phyloP scores from a whole-genome alignment of 164 flowering plant genomes.

The Akebia trifoliata region DNA sequence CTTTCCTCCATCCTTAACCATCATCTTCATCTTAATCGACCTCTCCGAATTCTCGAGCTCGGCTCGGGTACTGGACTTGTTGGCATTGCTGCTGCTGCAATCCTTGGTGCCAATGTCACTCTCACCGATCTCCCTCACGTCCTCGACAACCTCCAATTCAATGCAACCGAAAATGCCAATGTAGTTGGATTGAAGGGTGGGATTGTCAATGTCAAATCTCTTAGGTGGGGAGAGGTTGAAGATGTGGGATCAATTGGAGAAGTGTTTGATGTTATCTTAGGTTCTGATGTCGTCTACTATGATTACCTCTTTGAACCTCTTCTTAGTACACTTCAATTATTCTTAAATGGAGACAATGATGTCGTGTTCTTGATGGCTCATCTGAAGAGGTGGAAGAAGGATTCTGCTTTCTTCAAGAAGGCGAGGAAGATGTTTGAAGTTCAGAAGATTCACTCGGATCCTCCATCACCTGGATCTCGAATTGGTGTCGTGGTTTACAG shows the following conservation, averaged over 20 bases:
- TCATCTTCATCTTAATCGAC: constrained; percentile 8
- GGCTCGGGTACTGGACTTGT: constrained; percentile 95
- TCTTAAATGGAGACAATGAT: constrained; percentile 20
- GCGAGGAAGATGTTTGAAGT: constrained; percentile 61
- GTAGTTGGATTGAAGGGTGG: constrained; percentile 36
- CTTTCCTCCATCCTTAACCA: constrained; percentile 23
- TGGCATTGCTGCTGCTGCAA: constrained; percentile 76
- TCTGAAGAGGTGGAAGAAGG: constrained; percentile 94
- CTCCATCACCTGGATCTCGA: constrained; percentile 49
- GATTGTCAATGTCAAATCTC: constrained; percentile 39
- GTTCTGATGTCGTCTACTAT: constrained; percentile 84
- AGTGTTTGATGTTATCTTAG: constrained; percentile 52
- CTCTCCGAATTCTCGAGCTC: constrained; percentile 71
- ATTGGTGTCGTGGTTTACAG: constrained; percentile 72
- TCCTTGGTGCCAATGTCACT: constrained; percentile 57
- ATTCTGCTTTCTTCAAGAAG: constrained; percentile 46
- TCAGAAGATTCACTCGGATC: constrained; percentile 37
- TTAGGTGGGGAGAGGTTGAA: constrained; percentile 65
- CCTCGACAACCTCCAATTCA: constrained; percentile 61
- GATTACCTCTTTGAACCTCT: constrained; percentile 80
- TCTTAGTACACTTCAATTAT: constrained; percentile 45
- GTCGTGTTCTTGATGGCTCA: constrained; percentile 73
- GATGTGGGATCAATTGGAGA: constrained; percentile 45
- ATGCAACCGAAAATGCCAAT: constrained; percentile 43
- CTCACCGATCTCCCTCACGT: constrained; percentile 88